Base-by-base conservation (phyloP, 1,139 yeast species). In the Suhomyces kunorum region DNA sequence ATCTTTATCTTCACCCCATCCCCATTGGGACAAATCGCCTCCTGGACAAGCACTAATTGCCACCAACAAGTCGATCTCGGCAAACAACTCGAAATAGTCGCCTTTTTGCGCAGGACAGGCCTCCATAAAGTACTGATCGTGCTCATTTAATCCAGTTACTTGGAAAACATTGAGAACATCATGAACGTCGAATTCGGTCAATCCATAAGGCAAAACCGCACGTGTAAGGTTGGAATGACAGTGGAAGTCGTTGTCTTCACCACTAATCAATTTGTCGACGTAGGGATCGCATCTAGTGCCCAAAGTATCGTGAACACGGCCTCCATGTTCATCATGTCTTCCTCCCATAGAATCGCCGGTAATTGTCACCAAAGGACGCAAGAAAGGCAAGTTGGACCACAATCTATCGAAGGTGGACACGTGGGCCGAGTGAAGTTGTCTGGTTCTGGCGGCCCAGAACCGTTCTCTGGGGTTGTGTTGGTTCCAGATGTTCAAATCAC, bases 1-100 rank as follows among this genome's bases (percentile, higher is more conserved):
- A 16, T 70, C 75, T 41, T 67, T 66, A 29, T 59, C 59, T 56
- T 76, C 83, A 35, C 86, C 86, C 87, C 87, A 81, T 30, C 80
- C 85, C 87, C 87, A 81, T 45, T 71, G 69, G 13, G 83, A 77
- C 42, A 81, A 64, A 54, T 81, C 87, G 12, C 87, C 87, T 29
- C 87, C 87, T 2, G 87, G 87, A 55, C 87, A 81, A 5, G 86
- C 83, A 43, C 81, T 74, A 36, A 81, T 71, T 5, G 87, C 87
- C 44, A 82, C 80, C 39, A 81, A 61, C 39, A 81, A 62, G 50
- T 81, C 87, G 34, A 76, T 76, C 54, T 81, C 87, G 2, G 86
- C 86, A 60, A 80, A 81, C 56, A 79, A 68, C 59, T 81, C 87
- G 51, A 81, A 80, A 54, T 77, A 78, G 56, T 81, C 87, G 13